Percentiles rank a stretch among this genome's conserved stretches.
Evolutionary conservation across 768 basidiomycete genomes (phyloP).

Genomic region (Mycena latifolia): DNA sequence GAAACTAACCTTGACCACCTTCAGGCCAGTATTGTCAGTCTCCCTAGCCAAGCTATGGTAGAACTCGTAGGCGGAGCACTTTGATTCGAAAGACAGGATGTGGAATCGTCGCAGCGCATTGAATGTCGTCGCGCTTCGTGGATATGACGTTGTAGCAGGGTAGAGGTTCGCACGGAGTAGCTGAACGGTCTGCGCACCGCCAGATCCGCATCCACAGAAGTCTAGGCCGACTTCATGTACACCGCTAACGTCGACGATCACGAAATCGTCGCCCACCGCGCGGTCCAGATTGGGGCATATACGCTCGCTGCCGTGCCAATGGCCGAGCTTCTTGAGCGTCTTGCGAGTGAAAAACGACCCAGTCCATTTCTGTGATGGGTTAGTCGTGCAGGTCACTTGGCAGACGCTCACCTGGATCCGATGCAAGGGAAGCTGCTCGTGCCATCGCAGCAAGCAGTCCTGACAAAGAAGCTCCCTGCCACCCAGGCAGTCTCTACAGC

Average conservation of each 20-base stretch:
- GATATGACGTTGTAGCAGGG: background rate
- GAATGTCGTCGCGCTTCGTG: background rate
- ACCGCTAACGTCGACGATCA: background rate
- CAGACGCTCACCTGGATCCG: background rate
- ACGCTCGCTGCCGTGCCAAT: background rate
- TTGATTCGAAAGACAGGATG: background rate
- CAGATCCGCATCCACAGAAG: background rate
- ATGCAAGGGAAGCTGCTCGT: background rate
- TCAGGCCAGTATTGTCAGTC: background rate
- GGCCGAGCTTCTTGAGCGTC: background rate
- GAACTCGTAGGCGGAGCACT: background rate
- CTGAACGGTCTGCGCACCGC: background rate
- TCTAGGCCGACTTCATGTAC: background rate
- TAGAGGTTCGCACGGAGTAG: background rate
- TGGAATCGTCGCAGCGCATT: background rate
- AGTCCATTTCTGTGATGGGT: constrained; percentile 14
- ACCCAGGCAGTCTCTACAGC: background rate
- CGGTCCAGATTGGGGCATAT: background rate
- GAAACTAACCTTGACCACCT: background rate
- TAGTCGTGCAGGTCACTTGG: too few species aligned
- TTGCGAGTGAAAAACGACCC: constrained; percentile 15
- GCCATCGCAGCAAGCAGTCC: background rate
- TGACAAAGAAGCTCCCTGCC: background rate
- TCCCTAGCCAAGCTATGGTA: background rate
- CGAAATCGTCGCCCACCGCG: background rate